phyloP scores from a whole-genome alignment of 306 rosid species.

The Cyamopsis tetragonoloba region DNA sequence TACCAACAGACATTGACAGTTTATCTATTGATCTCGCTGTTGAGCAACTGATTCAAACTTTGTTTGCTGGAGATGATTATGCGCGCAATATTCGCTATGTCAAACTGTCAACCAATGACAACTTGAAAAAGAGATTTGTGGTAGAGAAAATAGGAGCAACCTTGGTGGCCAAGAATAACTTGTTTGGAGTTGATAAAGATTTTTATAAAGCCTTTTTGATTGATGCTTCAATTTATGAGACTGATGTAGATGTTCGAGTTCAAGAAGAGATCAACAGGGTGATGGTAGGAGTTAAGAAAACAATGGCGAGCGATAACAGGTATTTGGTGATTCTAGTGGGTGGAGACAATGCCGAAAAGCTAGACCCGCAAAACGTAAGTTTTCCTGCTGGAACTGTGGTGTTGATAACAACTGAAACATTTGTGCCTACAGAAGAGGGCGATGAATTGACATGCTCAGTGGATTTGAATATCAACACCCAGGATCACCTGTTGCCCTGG shows the following conservation, averaged over 20 bases:
- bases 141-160: not conserved
- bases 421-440: not conserved
- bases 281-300: too few species aligned
- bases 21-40: not conserved
- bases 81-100: not conserved
- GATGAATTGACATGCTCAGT: not conserved
- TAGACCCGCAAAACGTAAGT: not conserved
- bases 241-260: not conserved
- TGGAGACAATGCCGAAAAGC: not conserved
- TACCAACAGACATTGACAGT: not conserved
- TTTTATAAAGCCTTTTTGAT: not conserved
- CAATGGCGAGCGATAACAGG: not conserved
- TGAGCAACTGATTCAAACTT: not conserved
- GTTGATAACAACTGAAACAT: not conserved
- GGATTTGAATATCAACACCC: constrained; percentile 3
- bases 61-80: not conserved
- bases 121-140: not conserved
- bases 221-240: not conserved
- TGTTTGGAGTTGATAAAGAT: not conserved
- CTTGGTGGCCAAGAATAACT: not conserved
- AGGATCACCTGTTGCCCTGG: constrained; percentile 10
- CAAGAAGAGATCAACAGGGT: not conserved
- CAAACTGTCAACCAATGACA: not conserved
- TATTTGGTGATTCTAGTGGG: constrained; percentile 6
- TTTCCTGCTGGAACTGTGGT: not conserved